phyloP scores from a whole-genome alignment of 441 rosid species.

The Flueggea neowawraea region DNA sequence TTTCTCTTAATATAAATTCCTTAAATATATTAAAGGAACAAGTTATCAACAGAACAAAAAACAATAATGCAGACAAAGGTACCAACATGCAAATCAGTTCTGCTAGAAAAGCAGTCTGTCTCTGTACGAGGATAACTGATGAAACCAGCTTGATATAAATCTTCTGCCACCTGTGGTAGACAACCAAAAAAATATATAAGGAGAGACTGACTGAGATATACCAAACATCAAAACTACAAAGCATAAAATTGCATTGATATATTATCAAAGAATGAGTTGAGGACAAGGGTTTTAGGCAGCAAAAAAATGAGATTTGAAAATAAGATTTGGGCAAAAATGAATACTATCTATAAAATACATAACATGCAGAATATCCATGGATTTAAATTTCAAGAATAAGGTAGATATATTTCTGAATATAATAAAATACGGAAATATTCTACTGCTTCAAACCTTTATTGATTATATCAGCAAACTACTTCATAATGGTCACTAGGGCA shows the following conservation, averaged over 20 bases:
- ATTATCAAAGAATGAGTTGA: background rate
- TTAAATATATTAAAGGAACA: too few relatives aligned
- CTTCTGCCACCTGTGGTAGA: conserved; percentile 85
- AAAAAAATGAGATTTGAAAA: background rate
- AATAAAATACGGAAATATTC: background rate
- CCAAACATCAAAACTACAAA: background rate
- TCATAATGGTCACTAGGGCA: too few relatives aligned
- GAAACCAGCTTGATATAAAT: conserved; percentile 92
- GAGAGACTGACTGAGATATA: background rate
- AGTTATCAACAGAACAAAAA: too few relatives aligned
- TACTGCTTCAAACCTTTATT: background rate
- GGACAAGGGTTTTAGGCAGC: too few relatives aligned
- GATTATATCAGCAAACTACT: background rate
- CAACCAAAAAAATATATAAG: conserved; percentile 6
- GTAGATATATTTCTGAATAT: background rate
- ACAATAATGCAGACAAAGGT: conserved; percentile 15
- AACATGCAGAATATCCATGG: background rate
- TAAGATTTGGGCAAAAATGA: background rate
- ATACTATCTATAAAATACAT: background rate
- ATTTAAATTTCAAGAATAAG: background rate
- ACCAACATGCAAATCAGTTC: conserved; percentile 93
- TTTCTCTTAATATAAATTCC: too few relatives aligned
- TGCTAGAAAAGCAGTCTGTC: conserved; percentile 80
- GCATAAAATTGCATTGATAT: too few relatives aligned
- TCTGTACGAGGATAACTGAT: conserved; percentile 99